phyloP scores from a whole-genome alignment of 225 moss, liverwort and hornwort genomes.

The Polytrichum formosum region DNA sequence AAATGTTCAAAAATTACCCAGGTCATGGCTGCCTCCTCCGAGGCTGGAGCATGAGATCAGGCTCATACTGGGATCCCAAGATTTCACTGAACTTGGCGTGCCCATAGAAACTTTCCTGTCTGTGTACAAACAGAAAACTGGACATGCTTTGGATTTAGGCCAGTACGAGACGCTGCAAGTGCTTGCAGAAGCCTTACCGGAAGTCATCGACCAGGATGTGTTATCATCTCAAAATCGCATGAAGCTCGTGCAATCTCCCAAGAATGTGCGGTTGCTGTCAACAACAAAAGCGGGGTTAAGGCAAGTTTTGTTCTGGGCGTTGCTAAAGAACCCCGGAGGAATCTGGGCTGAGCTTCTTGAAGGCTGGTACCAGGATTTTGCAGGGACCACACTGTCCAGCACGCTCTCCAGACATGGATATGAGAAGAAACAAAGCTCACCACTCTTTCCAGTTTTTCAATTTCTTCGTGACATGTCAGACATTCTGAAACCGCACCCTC shows the following conservation, averaged over 20 bases:
- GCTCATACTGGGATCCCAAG: constrained; percentile 38
- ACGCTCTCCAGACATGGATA: constrained; percentile 70
- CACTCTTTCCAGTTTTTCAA: constrained; percentile 43
- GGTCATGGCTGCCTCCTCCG: constrained; percentile 5
- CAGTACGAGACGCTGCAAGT: constrained; percentile 42
- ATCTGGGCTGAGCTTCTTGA: constrained; percentile 86
- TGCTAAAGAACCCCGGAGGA: constrained; percentile 66
- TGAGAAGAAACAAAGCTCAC: constrained; percentile 43
- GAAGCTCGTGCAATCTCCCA: constrained; percentile 34
- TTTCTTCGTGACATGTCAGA: constrained; percentile 80
- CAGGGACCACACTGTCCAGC: constrained; percentile 60
- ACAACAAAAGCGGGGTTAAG: constrained; percentile 57
- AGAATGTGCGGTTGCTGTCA: constrained; percentile 67
- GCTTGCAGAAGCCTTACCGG: constrained; percentile 59
- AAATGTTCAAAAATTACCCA: neutral
- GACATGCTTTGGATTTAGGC: constrained; percentile 36
- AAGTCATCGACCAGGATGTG: constrained; percentile 48
- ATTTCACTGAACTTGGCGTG: constrained; percentile 30
- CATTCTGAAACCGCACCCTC: constrained; percentile 33
- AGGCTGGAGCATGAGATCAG: constrained; percentile 37
- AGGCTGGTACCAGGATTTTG: constrained; percentile 82
- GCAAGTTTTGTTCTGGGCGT: constrained; percentile 76
- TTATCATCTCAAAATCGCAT: constrained; percentile 8
- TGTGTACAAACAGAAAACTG: constrained; percentile 23
- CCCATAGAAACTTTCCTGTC: constrained; percentile 32